Conservation (phyloP, 2,329 filamentous ascomycete genomes). For the Neofusicoccum sp. region DNA sequence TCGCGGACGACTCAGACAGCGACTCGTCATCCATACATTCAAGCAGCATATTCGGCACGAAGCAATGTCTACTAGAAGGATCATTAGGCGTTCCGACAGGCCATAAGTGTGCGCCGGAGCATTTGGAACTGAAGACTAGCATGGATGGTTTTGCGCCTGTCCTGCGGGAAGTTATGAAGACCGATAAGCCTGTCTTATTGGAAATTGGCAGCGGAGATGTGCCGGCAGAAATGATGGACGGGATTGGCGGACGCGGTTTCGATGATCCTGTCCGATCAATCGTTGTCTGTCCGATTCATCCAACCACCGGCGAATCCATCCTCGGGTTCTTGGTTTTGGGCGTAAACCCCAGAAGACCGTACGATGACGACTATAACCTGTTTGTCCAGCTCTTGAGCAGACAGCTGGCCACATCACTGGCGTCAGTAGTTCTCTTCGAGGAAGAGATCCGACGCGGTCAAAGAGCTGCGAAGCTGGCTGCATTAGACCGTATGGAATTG, state of each 20-base stretch:
- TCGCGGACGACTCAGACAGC: constrained; percentile 68
- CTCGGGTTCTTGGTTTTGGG: constrained; percentile 78
- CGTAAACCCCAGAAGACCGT: constrained; percentile 73
- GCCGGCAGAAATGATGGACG: constrained; percentile 62
- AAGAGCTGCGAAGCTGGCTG: constrained; percentile 70
- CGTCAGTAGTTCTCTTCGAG: constrained; percentile 78
- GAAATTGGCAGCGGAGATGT: constrained; percentile 66
- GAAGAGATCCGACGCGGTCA: constrained; percentile 77
- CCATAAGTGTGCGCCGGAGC: constrained; percentile 60
- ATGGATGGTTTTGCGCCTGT: constrained; percentile 73
- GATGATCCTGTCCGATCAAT: constrained; percentile 68
- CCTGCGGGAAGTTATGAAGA: constrained; percentile 72
- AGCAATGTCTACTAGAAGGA: constrained; percentile 68
- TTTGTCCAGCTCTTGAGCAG: constrained; percentile 73
- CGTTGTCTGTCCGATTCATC: constrained; percentile 76
- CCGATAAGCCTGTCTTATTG: constrained; percentile 64
- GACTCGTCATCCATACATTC: constrained; percentile 72
- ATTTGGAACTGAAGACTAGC: constrained; percentile 67
- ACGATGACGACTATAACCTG: constrained; percentile 75
- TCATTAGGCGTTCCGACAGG: constrained; percentile 65
- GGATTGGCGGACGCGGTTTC: constrained; percentile 68
- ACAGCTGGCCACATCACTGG: constrained; percentile 75
- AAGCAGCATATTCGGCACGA: constrained; percentile 60
- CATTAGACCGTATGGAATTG: constrained; percentile 72
- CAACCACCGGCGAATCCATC: constrained; percentile 69